These are phyloP conservation scores for Gryganskiella cystojenkinii DNA, from an alignment of 192 early-diverging fungal genomes.

Conservation along the genomic window DNA sequence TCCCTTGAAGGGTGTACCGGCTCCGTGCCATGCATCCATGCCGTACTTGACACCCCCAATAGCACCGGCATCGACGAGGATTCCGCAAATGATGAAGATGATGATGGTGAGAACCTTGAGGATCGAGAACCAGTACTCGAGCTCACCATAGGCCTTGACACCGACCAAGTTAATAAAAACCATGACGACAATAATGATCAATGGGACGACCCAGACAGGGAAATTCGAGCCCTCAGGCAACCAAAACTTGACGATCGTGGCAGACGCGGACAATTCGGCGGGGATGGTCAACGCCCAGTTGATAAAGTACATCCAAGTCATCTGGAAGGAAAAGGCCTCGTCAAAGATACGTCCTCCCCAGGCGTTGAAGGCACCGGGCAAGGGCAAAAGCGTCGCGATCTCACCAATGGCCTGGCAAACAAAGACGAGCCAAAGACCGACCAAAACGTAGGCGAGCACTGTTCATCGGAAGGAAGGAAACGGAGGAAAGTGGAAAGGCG, in stretches of 20 bases:
- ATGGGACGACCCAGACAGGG: constrained; percentile 14
- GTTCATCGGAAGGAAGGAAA: neutral
- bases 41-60: constrained; percentile 67
- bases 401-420: constrained; percentile 82
- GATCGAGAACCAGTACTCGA: constrained; percentile 76
- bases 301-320: constrained; percentile 67
- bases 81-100: constrained; percentile 81
- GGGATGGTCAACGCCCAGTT: constrained; percentile 69
- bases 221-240: constrained; percentile 30
- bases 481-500: neutral
- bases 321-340: constrained; percentile 73
- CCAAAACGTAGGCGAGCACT: constrained; percentile 73
- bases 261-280: constrained; percentile 78
- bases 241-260: constrained; percentile 78
- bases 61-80: constrained; percentile 73
- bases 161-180: constrained; percentile 69
- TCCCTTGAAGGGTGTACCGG: constrained; percentile 71
- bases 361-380: constrained; percentile 81
- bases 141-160: constrained; percentile 77
- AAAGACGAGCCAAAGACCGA: constrained; percentile 73
- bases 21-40: constrained; percentile 66
- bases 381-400: constrained; percentile 82
- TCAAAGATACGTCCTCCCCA: constrained; percentile 84
- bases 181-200: constrained; percentile 65
- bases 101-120: constrained; percentile 75